These are phyloP conservation scores for Cyclotella choctawhatcheeana DNA, from an alignment of 108 stramenopile genomes.

Conservation along the genomic window DNA sequence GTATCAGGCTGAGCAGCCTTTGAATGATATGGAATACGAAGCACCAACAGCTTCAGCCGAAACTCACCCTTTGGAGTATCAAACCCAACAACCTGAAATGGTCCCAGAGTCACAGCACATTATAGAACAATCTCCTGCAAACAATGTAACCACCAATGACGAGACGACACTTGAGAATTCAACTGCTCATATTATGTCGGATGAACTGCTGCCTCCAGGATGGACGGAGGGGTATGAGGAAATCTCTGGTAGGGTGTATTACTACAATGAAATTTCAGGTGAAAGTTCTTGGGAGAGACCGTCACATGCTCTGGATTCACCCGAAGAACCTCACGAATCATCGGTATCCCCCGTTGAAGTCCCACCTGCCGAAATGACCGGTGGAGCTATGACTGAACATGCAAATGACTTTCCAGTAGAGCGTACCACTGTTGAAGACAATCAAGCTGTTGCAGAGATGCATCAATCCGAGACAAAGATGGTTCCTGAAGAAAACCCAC, in stretches of 20 bases:
- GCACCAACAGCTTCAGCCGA: background rate
- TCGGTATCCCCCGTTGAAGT: no score
- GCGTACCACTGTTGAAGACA: no score
- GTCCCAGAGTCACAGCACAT: no score
- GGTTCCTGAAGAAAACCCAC: background rate
- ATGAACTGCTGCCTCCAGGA: slow-evolving; percentile 45
- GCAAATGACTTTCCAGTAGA: no score
- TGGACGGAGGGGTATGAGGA: slow-evolving; percentile 67
- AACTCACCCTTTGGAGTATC: no score
- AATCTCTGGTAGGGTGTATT: slow-evolving; percentile 54
- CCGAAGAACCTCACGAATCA: background rate
- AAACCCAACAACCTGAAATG: no score
- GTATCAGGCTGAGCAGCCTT: slow-evolving; percentile 7
- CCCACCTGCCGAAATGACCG: no score
- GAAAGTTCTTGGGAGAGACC: slow-evolving; percentile 71
- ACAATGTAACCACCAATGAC: background rate
- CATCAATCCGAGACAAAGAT: background rate
- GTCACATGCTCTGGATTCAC: background rate
- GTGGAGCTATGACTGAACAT: no score
- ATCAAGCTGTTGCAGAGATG: background rate
- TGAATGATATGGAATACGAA: slow-evolving; percentile 13
- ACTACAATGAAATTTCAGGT: slow-evolving; percentile 60
- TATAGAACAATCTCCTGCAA: no score
- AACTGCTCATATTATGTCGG: background rate
- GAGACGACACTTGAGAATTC: background rate